A percentile compares a stretch with the other conserved stretches of the same genome.
phyloP scores from a whole-genome alignment of 345 rosid species.

The Alliaria petiolata region DNA sequence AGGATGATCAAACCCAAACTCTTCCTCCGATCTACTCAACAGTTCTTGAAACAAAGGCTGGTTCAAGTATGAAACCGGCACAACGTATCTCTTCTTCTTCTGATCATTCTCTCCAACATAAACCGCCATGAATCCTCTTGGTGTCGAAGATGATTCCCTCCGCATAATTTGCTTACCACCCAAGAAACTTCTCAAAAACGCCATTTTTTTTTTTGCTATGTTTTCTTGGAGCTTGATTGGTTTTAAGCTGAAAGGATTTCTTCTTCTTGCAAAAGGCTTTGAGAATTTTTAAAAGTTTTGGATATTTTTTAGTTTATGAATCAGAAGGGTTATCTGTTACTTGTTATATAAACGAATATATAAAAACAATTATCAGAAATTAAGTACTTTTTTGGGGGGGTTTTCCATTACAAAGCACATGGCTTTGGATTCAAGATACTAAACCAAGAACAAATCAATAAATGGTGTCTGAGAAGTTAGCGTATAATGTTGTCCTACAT shows the following conservation, averaged over 20 bases:
- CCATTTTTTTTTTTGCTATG: neutral
- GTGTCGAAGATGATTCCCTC: constrained; percentile 19
- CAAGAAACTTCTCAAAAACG: constrained; percentile 12
- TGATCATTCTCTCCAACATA: constrained; percentile 36
- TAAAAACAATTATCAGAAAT: neutral
- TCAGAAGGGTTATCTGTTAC: neutral
- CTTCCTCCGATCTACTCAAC: constrained; percentile 38
- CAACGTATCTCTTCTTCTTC: constrained; percentile 33
- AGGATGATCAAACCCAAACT: constrained; percentile 42
- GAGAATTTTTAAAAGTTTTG: neutral
- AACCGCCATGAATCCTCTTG: constrained; percentile 38
- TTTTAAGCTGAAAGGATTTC: neutral
- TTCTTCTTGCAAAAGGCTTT: neutral
- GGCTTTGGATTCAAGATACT: constrained; percentile 30
- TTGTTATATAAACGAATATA: constrained; percentile 15
- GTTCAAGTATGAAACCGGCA: constrained; percentile 38
- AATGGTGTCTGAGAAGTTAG: constrained; percentile 34
- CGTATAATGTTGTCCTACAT: constrained; percentile 27
- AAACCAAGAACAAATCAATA: constrained; percentile 30
- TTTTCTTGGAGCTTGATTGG: constrained; percentile 3
- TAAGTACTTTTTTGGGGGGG: neutral
- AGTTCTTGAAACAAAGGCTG: constrained; percentile 38
- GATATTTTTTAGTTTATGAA: constrained; percentile 5
- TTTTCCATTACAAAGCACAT: constrained; percentile 14
- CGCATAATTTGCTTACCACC: constrained; percentile 4